These are phyloP conservation scores for Vigna radiata DNA, from an alignment of 306 rosid genomes.

Conservation along the genomic window DNA sequence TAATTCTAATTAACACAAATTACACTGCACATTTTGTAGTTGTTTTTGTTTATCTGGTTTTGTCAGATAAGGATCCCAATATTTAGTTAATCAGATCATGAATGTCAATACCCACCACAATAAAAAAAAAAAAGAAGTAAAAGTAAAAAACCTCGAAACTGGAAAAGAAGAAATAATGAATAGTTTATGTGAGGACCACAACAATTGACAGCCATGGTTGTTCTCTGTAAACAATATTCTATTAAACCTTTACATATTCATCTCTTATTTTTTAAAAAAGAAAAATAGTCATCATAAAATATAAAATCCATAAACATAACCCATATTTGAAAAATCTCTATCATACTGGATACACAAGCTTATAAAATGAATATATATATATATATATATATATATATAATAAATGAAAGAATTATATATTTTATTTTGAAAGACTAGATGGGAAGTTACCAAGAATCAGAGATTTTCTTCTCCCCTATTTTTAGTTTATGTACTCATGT, in stretches of 20 bases:
- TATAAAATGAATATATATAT: no score
- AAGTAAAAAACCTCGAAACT: background rate
- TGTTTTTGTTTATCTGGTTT: background rate
- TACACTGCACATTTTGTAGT: conserved; percentile 4
- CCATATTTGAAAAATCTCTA: no score
- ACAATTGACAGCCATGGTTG: conserved; percentile 37
- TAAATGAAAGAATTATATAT: no score
- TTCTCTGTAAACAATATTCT: conserved; percentile 18
- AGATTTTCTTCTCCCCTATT: no score
- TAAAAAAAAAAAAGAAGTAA: background rate
- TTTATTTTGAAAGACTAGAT: no score
- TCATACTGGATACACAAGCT: no score
- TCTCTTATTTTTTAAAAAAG: no score
- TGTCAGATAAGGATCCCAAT: background rate
- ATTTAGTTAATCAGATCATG: background rate
- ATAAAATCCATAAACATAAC: no score
- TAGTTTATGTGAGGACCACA: background rate
- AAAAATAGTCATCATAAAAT: no score
- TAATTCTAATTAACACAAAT: background rate
- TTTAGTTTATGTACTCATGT: no score
- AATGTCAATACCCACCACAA: background rate
- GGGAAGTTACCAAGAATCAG: no score
- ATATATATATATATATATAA: no score
- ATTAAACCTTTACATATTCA: background rate
- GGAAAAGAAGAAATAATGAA: background rate